Evolutionary conservation across 2,329 filamentous ascomycete species (phyloP), one percentile per base, ranked within the genome.

Genomic region (Fusarium irregulare): DNA sequence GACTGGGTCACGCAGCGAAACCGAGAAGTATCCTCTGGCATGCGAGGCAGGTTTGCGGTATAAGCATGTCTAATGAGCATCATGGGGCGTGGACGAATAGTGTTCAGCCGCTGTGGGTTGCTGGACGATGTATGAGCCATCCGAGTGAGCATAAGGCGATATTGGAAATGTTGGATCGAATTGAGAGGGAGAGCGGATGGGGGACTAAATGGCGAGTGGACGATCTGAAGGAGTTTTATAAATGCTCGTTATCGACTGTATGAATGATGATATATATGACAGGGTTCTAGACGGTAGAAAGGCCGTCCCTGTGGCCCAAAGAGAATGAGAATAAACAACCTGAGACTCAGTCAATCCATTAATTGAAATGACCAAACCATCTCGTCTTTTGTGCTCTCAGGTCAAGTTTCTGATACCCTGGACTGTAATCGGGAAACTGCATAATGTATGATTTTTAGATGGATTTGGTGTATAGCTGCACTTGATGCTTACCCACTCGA

Each of bases 31-130:
- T 82, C 1, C 74, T 87, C 5, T 88, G 85, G 85, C 85, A 87
- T 68, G 85, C 84, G 2, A 79, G 84, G 16, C 81, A 83, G 16
- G 83, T 88, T 11, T 86, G 84, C 48, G 85, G 83, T 0, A 88
- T 88, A 23, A 86, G 85, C 18, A 73, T 84, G 16, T 81, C 84
- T 2, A 88, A 87, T 51, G 80, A 80, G 14, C 84, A 87, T 62
- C 83, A 85, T 37, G 85, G 85, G 1, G 85, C 83, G n/a, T 78
- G 86, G 73, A 87, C 83, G 28, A 87, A 87, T 64, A 82, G 84
- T 7, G 82, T 87, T 2, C 85, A 87, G 68, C 85, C 85, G 3
- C 73, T 87, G 5, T 87, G 83, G 82, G 82, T 87, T 59, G 86
- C 86, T 2, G 86, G 85, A 1, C 78, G 82, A 6, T 77, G 86